phyloP scores from a whole-genome alignment of 768 basidiomycete genomes.

The Amyloporia xantha region DNA sequence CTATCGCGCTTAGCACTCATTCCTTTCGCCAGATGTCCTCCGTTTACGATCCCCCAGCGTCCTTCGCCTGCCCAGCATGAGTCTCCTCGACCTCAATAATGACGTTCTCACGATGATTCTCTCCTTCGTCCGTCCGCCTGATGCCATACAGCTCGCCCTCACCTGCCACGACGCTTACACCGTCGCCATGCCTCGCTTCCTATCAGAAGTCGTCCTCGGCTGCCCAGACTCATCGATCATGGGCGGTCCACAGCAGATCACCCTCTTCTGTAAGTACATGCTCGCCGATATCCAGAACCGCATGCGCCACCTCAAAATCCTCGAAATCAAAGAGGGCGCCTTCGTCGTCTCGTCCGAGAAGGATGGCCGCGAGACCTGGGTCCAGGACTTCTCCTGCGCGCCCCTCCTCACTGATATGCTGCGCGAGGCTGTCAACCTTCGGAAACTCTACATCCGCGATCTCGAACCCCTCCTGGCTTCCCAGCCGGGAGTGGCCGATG shows the following conservation, averaged over 20 bases:
- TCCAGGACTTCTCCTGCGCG: slow-evolving; percentile 13
- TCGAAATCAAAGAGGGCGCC: slow-evolving; percentile 12
- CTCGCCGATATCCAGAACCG: slow-evolving; percentile 7
- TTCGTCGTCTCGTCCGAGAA: slow-evolving; percentile 8
- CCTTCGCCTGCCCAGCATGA: neutral
- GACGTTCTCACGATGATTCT: slow-evolving; percentile 9
- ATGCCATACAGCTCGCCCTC: slow-evolving; percentile 14
- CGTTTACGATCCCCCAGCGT: neutral
- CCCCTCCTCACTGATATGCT: slow-evolving; percentile 12
- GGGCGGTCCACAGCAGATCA: slow-evolving; percentile 13
- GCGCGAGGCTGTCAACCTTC: slow-evolving; percentile 12
- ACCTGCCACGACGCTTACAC: slow-evolving; percentile 13
- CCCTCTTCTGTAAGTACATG: slow-evolving; percentile 12
- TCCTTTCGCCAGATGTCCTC: neutral
- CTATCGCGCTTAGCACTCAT: neutral
- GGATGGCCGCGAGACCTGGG: slow-evolving; percentile 4
- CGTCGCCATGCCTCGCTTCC: slow-evolving; percentile 14
- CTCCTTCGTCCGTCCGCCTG: slow-evolving; percentile 3
- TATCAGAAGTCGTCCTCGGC: slow-evolving; percentile 13
- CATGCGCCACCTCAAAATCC: slow-evolving; percentile 11
- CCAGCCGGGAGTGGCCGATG: slow-evolving; percentile 13
- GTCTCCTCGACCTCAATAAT: slow-evolving; percentile 1
- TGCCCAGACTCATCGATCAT: neutral
- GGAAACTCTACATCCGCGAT: slow-evolving; percentile 14
- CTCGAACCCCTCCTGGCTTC: slow-evolving; percentile 14